Percentiles rank a stretch among this genome's conserved stretches.
Conservation (phyloP, 2,329 filamentous ascomycete species). For the Calonectria henricotiae region DNA sequence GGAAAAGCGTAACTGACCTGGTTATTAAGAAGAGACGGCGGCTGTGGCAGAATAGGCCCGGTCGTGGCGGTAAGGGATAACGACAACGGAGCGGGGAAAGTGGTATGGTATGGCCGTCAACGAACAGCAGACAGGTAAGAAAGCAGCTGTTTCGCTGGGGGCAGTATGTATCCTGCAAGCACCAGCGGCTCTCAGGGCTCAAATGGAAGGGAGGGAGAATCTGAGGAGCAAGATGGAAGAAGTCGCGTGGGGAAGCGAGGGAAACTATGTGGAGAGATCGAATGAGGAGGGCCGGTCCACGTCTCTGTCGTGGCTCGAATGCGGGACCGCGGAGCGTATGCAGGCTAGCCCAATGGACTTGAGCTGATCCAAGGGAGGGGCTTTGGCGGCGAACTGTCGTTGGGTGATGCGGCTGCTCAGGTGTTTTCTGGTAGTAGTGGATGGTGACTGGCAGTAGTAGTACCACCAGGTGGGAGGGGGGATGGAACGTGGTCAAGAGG, state of each 20-base stretch:
- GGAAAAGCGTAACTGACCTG: slow-evolving; percentile 53
- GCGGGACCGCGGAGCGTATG: slow-evolving; percentile 58
- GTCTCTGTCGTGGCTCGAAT: slow-evolving; percentile 62
- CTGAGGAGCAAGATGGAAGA: slow-evolving; percentile 55
- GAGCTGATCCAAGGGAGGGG: slow-evolving; percentile 54
- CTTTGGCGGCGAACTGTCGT: slow-evolving; percentile 52
- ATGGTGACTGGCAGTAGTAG: slow-evolving; percentile 51
- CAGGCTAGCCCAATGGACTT: slow-evolving; percentile 58
- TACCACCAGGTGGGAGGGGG: slow-evolving; percentile 47
- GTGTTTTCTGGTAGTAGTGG: slow-evolving; percentile 50
- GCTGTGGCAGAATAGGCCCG: slow-evolving; percentile 45
- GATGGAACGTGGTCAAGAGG: slow-evolving; percentile 49
- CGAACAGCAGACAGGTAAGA: slow-evolving; percentile 46
- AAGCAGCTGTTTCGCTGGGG: slow-evolving; percentile 55
- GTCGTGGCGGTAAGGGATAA: slow-evolving; percentile 54
- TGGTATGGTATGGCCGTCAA: slow-evolving; percentile 52
- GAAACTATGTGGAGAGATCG: slow-evolving; percentile 56
- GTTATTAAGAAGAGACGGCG: slow-evolving; percentile 46
- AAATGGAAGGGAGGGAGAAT: slow-evolving; percentile 54
- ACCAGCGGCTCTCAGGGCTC: slow-evolving; percentile 53
- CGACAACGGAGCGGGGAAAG: slow-evolving; percentile 49
- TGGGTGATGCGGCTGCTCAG: slow-evolving; percentile 53
- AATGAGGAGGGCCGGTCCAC: slow-evolving; percentile 56
- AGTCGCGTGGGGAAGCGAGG: slow-evolving; percentile 57
- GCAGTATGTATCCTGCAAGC: slow-evolving; percentile 57